A percentile compares a stretch with the other conserved stretches of the same genome.
Conservation (phyloP, 768 basidiomycete species). For the Infundibulicybe gibba region DNA sequence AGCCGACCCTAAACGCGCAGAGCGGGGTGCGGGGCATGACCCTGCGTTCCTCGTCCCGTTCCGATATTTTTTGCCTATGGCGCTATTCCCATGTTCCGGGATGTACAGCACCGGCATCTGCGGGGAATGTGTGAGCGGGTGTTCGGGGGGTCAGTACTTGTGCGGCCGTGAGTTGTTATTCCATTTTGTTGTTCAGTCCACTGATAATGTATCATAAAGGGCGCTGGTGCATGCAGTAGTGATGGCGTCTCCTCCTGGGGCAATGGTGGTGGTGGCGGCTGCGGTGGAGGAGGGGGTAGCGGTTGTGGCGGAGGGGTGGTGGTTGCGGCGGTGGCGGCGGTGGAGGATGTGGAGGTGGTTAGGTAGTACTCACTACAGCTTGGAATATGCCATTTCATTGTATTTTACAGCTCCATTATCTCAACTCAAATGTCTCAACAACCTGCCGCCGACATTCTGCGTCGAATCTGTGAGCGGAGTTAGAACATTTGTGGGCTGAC, state of each 20-base stretch:
- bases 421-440: too few relatives aligned
- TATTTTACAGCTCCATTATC: too few relatives aligned
- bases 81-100: slow-evolving; percentile 5
- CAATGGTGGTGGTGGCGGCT: slow-evolving; percentile 2
- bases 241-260: slow-evolving; percentile 4
- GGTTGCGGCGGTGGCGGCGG: slow-evolving; percentile 13
- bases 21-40: slow-evolving; percentile 14
- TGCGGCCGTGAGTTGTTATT: too few relatives aligned
- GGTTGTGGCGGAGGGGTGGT: slow-evolving; percentile 6
- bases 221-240: slow-evolving; percentile 1
- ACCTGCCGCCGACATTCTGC: too few relatives aligned
- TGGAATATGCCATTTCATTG: too few relatives aligned
- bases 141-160: too few relatives aligned
- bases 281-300: slow-evolving; percentile 5
- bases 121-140: slow-evolving; percentile 1
- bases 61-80: slow-evolving; percentile 25
- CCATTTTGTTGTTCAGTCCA: too few relatives aligned
- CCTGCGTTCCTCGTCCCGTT: slow-evolving; percentile 37
- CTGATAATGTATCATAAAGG: slow-evolving; percentile 10
- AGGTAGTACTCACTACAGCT: too few relatives aligned
- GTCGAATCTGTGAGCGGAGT: too few relatives aligned
- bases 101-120: slow-evolving; percentile 17
- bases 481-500: too few relatives aligned
- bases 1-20: slow-evolving; percentile 7
- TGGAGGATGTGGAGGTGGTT: slow-evolving; percentile 17